phyloP scores from a whole-genome alignment of 352 stramenopile genomes.

The Pythium vanterpoolii region DNA sequence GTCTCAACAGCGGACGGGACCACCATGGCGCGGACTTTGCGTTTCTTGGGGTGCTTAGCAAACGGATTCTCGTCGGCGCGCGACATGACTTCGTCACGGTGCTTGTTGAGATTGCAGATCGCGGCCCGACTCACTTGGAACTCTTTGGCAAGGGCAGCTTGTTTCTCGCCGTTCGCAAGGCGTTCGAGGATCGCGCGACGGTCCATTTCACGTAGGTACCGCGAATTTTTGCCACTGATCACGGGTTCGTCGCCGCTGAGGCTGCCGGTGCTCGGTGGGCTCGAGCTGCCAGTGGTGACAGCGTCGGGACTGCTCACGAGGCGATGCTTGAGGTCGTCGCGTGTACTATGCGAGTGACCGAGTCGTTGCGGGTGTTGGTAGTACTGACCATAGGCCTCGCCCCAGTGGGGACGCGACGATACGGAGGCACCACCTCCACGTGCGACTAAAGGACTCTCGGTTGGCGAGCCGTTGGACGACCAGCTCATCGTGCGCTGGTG shows the following conservation, averaged over 20 bases:
- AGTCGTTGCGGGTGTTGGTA: conserved; percentile 5
- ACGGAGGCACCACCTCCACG: background rate
- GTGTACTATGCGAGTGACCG: background rate
- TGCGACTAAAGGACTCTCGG: background rate
- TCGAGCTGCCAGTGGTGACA: background rate
- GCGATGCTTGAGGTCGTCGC: background rate
- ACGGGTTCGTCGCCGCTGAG: conserved; percentile 5
- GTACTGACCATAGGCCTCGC: background rate
- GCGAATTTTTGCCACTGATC: conserved; percentile 31
- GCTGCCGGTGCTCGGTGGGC: background rate
- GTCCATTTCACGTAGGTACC: conserved; percentile 52
- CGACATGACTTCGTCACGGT: conserved; percentile 38
- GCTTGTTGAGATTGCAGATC: conserved; percentile 59
- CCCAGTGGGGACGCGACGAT: conserved; percentile 8
- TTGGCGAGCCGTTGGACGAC: conserved; percentile 5
- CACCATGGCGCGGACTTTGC: conserved; percentile 8
- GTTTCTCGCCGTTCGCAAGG: conserved; percentile 40
- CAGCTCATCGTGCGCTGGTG: conserved; percentile 9
- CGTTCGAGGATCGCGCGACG: conserved; percentile 37
- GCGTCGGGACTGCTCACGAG: background rate
- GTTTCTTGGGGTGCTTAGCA: conserved; percentile 41
- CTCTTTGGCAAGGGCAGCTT: conserved; percentile 50
- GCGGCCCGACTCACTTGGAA: conserved; percentile 52
- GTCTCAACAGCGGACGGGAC: conserved; percentile 5
- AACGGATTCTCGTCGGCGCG: conserved; percentile 40